phyloP scores from a whole-genome alignment of 2,329 filamentous ascomycete species.

The Podosphaera leucotricha region DNA sequence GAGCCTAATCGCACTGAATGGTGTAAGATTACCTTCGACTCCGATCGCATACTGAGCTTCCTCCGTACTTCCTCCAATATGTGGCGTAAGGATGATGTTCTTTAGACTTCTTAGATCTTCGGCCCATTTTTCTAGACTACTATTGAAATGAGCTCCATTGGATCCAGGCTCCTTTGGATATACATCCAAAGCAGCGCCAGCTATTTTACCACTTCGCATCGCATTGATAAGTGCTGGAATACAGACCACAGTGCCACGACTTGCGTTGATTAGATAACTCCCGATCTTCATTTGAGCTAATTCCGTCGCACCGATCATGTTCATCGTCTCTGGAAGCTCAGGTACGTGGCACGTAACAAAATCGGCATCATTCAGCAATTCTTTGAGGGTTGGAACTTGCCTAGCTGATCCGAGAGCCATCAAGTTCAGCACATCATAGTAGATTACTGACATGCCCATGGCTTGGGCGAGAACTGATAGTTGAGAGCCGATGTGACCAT shows the following conservation, averaged over 20 bases:
- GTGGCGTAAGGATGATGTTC: slow-evolving; percentile 87
- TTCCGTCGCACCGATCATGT: slow-evolving; percentile 65
- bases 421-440: slow-evolving; percentile 82
- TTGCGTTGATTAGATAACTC: slow-evolving; percentile 88
- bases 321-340: slow-evolving; percentile 74
- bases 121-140: slow-evolving; percentile 58
- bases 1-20: not conserved
- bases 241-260: slow-evolving; percentile 78
- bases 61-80: slow-evolving; percentile 94
- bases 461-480: slow-evolving; percentile 85
- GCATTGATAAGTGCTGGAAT: slow-evolving; percentile 79
- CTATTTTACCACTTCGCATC: slow-evolving; percentile 66
- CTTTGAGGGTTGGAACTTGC: slow-evolving; percentile 58
- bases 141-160: slow-evolving; percentile 89
- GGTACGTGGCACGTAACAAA: slow-evolving; percentile 92
- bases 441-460: slow-evolving; percentile 96
- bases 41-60: slow-evolving; percentile 94
- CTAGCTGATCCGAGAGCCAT: slow-evolving; percentile 81
- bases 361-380: slow-evolving; percentile 56
- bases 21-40: slow-evolving; percentile 36
- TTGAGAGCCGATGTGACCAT: slow-evolving; percentile 92
- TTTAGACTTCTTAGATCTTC: slow-evolving; percentile 64
- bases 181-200: slow-evolving; percentile 87
- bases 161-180: slow-evolving; percentile 83
- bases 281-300: slow-evolving; percentile 79